phyloP scores from a whole-genome alignment of 1,284 basidiomycete species.

The Cryptococcus amylolentus region DNA sequence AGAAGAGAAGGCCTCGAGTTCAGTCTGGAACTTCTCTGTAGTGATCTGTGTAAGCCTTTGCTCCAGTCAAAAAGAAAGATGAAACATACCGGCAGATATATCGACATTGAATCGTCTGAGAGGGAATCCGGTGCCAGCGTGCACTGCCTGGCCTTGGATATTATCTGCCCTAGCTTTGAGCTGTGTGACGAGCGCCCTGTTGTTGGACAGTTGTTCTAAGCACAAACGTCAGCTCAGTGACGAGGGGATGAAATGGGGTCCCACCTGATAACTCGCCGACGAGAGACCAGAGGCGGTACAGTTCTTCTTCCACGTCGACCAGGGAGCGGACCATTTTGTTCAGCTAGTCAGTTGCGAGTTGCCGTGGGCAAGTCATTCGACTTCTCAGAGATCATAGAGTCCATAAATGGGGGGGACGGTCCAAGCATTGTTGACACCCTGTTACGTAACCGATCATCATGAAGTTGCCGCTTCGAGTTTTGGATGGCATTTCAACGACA shows the following conservation, averaged over 20 bases:
- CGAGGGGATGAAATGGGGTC: constrained; percentile 2
- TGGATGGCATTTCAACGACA: no score
- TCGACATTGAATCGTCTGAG: constrained; percentile 91
- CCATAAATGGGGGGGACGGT: no score
- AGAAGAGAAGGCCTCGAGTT: constrained; percentile 84
- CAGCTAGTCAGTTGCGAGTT: no score
- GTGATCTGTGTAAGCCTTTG: not conserved
- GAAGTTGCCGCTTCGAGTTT: no score
- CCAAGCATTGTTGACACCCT: no score
- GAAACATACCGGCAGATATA: constrained; percentile 69
- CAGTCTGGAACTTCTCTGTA: constrained; percentile 85
- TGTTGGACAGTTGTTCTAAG: constrained; percentile 74
- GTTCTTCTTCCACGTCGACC: constrained; percentile 59
- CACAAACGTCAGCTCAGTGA: not conserved
- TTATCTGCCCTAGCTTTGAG: constrained; percentile 69
- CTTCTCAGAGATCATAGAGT: no score
- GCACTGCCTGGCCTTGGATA: constrained; percentile 80
- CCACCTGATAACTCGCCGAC: constrained; percentile 64
- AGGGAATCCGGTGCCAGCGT: constrained; percentile 72
- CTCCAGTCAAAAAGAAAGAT: not conserved
- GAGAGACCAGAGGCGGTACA: constrained; percentile 70
- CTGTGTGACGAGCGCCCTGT: constrained; percentile 70
- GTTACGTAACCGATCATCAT: no score
- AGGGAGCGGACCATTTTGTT: constrained; percentile 22
- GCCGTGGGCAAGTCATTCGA: no score